These are phyloP conservation scores for Pelomyxa schiedti DNA, from an alignment of 78 protist species.

Conservation along the genomic window DNA sequence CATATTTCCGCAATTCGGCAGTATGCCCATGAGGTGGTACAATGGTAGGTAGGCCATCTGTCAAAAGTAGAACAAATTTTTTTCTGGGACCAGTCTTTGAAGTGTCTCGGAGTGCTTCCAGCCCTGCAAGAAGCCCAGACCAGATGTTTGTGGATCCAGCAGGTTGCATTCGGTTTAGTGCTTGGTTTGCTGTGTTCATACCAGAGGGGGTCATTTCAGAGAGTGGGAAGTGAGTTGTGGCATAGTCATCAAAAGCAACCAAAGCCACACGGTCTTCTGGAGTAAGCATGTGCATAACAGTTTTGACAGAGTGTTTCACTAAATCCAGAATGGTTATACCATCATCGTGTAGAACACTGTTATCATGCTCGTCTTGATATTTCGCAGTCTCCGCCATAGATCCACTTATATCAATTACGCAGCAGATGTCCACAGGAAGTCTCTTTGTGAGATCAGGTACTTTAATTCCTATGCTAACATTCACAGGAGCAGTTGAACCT, in stretches of 20 bases:
- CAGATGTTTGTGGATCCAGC: conserved; percentile 46
- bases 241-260: conserved; percentile 27
- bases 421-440: conserved; percentile 14
- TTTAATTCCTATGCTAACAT: no score
- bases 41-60: conserved; percentile 61
- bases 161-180: conserved; percentile 9
- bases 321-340: conserved; percentile 53
- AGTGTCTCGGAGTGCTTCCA: conserved; percentile 9
- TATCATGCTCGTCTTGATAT: neutral
- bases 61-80: conserved; percentile 6
- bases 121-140: conserved; percentile 45
- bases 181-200: neutral
- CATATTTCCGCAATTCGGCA: no score
- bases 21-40: no score
- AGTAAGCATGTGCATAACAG: conserved; percentile 13
- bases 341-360: conserved; percentile 14
- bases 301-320: conserved; percentile 53
- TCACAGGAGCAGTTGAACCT: no score
- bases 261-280: conserved; percentile 26
- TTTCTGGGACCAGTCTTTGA: neutral
- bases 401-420: conserved; percentile 40
- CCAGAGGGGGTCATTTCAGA: conserved; percentile 7
- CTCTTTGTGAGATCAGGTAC: no score
- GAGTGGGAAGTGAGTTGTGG: conserved; percentile 8
- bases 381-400: conserved; percentile 21